These are phyloP conservation scores for Rosa hybrid DNA, from an alignment of 331 rosid species.

Conservation along the genomic window DNA sequence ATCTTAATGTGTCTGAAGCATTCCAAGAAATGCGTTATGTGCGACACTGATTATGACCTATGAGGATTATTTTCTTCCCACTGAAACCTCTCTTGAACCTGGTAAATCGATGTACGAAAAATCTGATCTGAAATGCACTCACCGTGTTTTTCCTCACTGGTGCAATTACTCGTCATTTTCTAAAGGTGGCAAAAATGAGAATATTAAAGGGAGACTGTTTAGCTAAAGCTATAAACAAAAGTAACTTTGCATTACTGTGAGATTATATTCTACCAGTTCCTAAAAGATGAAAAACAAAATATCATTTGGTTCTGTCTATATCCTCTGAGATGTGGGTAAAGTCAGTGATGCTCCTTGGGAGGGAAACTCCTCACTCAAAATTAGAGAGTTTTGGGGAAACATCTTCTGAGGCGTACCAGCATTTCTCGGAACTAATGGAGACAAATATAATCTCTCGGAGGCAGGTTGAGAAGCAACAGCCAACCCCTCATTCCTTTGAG, in stretches of 20 bases:
- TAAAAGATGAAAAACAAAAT: background rate
- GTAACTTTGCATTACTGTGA: background rate
- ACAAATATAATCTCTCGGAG: slow-evolving; percentile 42
- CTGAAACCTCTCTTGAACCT: background rate
- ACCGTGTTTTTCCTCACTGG: background rate
- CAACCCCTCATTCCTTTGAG: slow-evolving; percentile 32
- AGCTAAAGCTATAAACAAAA: background rate
- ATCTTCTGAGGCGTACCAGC: slow-evolving; percentile 40
- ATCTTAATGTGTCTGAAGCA: background rate
- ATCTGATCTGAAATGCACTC: background rate
- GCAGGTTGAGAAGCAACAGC: slow-evolving; percentile 17
- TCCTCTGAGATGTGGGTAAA: slow-evolving; percentile 43
- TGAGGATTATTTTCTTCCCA: too few relatives aligned
- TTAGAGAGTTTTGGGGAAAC: slow-evolving; percentile 45
- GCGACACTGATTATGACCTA: background rate
- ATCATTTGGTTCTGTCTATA: slow-evolving; percentile 19
- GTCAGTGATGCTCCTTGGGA: slow-evolving; percentile 47
- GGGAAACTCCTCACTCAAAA: slow-evolving; percentile 53
- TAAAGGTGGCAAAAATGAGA: background rate
- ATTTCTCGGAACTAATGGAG: slow-evolving; percentile 44
- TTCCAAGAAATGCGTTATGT: background rate
- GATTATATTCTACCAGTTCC: slow-evolving; percentile 9
- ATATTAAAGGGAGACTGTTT: too few relatives aligned
- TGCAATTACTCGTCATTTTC: background rate
- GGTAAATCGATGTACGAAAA: background rate